Conservation (phyloP, 441 rosid species). For the Arabidopsis lyrata region DNA sequence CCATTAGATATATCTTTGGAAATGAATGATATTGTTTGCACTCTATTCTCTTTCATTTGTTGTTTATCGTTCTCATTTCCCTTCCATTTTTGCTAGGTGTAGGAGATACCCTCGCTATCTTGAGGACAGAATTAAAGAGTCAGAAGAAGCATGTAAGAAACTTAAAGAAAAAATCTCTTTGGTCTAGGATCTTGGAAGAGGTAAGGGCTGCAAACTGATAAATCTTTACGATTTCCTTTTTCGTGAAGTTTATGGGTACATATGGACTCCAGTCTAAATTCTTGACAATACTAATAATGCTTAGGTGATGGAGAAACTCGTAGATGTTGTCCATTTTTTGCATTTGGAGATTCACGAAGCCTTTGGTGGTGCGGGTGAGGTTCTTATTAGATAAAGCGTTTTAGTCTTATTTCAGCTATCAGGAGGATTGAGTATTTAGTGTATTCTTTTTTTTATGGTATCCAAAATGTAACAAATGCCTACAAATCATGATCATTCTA, state of each 20-base stretch:
- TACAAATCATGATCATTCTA: conserved; percentile 2
- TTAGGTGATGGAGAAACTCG: conserved; percentile 98
- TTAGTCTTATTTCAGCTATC: conserved; percentile 1
- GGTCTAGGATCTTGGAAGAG: conserved; percentile 99
- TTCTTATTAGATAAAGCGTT: conserved; percentile 8
- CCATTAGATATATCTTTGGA: not conserved
- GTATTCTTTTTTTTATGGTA: not conserved
- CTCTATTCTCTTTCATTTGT: conserved; percentile 12
- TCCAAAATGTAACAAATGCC: conserved; percentile 24
- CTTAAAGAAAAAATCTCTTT: conserved; percentile 95
- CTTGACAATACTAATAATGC: conserved; percentile 37
- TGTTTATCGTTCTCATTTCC: not conserved
- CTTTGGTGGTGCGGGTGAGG: conserved; percentile 84
- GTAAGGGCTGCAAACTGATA: conserved; percentile 50
- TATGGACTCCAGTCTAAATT: conserved; percentile 23
- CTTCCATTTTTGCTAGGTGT: conserved; percentile 32
- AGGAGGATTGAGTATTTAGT: not conserved
- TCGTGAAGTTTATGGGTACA: not conserved
- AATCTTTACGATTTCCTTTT: not conserved
- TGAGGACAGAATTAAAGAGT: conserved; percentile 92
- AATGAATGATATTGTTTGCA: not conserved
- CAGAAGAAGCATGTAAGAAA: conserved; percentile 92
- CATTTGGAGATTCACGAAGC: conserved; percentile 90
- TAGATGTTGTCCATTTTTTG: conserved; percentile 93
- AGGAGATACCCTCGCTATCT: conserved; percentile 87